Conservation (phyloP, 2,329 filamentous ascomycete genomes). For the Pleoardoris graminearum region DNA sequence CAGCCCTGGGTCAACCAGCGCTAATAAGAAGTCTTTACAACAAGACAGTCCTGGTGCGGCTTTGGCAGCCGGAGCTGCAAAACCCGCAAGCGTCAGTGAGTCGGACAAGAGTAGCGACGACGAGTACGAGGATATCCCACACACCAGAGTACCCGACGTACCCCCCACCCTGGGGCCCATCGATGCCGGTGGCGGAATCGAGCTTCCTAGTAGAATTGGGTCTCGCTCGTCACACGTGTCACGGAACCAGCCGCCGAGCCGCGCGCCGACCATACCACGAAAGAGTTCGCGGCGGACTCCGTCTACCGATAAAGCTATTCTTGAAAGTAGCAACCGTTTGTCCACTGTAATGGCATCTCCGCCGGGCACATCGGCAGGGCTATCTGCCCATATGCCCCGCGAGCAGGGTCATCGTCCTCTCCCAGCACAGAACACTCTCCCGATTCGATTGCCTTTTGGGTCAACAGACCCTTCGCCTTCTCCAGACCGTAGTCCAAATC, state of each 20-base stretch:
- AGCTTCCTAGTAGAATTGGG: conserved; percentile 64
- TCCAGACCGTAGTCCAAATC: conserved; percentile 39
- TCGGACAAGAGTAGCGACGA: conserved; percentile 49
- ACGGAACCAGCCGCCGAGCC: conserved; percentile 27
- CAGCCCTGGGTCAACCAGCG: conserved; percentile 47
- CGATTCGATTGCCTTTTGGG: conserved; percentile 43
- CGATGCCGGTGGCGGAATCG: conserved; percentile 62
- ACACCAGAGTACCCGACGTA: conserved; percentile 52
- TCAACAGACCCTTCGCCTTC: conserved; percentile 42
- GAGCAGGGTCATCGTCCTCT: conserved; percentile 28
- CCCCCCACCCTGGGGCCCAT: conserved; percentile 64
- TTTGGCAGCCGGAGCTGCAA: conserved; percentile 21
- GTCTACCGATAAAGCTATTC: conserved; percentile 33
- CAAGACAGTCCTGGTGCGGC: conserved; percentile 12
- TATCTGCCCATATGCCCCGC: conserved; percentile 15
- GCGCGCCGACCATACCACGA: conserved; percentile 60
- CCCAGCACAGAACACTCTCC: conserved; percentile 25
- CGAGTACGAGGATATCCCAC: conserved; percentile 47
- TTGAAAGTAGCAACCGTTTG: conserved; percentile 28
- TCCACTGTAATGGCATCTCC: conserved; percentile 34
- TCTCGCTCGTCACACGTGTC: conserved; percentile 58
- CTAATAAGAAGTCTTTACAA: conserved; percentile 15
- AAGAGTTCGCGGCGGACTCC: conserved; percentile 64
- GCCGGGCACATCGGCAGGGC: conserved; percentile 17
- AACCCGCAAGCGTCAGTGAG: conserved; percentile 27